phyloP scores from a whole-genome alignment of 495 filamentous ascomycete species.

The Aeminium ludgeri region DNA sequence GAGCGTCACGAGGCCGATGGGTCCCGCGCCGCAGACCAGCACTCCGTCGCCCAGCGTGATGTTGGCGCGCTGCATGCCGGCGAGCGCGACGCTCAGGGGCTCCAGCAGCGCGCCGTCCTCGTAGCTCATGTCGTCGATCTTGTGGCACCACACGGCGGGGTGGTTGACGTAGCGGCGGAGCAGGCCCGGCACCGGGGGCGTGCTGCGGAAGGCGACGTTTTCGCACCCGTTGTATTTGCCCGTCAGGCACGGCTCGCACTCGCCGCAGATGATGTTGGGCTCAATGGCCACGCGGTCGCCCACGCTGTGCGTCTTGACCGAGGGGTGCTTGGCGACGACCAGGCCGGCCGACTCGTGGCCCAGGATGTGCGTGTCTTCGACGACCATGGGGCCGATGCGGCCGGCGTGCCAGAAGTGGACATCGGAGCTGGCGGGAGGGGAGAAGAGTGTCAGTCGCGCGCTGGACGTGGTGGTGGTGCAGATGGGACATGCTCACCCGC shows the following conservation, averaged over 20 bases:
- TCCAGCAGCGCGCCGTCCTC: slow-evolving; percentile 80
- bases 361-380: slow-evolving; percentile 69
- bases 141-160: slow-evolving; percentile 82
- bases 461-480: no score
- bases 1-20: slow-evolving; percentile 74
- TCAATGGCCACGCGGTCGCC: slow-evolving; percentile 85
- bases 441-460: slow-evolving; percentile 8
- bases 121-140: slow-evolving; percentile 70
- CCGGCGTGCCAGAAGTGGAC: slow-evolving; percentile 93
- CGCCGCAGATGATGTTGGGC: slow-evolving; percentile 76
- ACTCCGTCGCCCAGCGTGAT: slow-evolving; percentile 69
- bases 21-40: slow-evolving; percentile 75
- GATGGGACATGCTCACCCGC: slow-evolving; percentile 43
- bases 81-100: slow-evolving; percentile 70
- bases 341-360: slow-evolving; percentile 85
- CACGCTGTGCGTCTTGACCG: slow-evolving; percentile 53
- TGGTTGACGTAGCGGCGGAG: slow-evolving; percentile 86
- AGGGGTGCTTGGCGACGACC: slow-evolving; percentile 63
- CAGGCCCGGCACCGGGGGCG: slow-evolving; percentile 75
- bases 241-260: slow-evolving; percentile 75
- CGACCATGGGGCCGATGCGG: slow-evolving; percentile 88
- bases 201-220: slow-evolving; percentile 67
- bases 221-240: slow-evolving; percentile 90
- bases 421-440: slow-evolving; percentile 45
- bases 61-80: slow-evolving; percentile 61